phyloP scores from a whole-genome alignment of 495 filamentous ascomycete species.

The Cenococcum geophilum region DNA sequence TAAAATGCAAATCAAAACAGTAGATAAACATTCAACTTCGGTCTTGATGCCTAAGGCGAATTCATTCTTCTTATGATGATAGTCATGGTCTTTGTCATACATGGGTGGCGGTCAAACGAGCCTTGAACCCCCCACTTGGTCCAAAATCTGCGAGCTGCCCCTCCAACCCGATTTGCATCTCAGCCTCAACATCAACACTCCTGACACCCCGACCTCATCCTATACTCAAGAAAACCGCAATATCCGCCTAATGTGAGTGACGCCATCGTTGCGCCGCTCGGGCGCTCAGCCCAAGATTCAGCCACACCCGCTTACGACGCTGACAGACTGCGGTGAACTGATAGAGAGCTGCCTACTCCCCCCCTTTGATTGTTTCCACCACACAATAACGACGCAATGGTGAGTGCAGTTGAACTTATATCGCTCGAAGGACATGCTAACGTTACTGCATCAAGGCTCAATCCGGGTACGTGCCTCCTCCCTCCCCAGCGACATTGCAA shows the following conservation, averaged over 20 bases:
- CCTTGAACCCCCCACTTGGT: constrained; percentile 3
- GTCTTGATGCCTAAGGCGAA: background rate
- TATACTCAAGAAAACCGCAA: background rate
- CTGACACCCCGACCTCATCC: background rate
- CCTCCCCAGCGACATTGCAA: background rate
- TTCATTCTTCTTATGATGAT: background rate
- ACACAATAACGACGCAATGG: constrained; percentile 22
- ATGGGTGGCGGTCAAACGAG: constrained; percentile 5
- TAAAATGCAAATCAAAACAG: constrained; percentile 14
- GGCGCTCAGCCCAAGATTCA: background rate
- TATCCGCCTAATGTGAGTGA: constrained; percentile 13
- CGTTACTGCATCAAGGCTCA: constrained; percentile 47
- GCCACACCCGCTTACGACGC: constrained; percentile 29
- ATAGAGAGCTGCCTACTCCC: constrained; percentile 26
- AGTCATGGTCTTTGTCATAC: background rate
- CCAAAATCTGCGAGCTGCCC: constrained; percentile 3
- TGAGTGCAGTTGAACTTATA: constrained; percentile 20
- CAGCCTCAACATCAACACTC: constrained; percentile 16
- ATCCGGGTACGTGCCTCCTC: constrained; percentile 54
- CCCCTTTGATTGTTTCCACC: constrained; percentile 5
- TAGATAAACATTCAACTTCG: constrained; percentile 6
- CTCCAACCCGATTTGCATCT: background rate
- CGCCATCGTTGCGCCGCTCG: constrained; percentile 6
- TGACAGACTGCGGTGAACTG: constrained; percentile 21
- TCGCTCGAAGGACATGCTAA: background rate